These are phyloP conservation scores for Fragaria vesca DNA, from an alignment of 306 rosid genomes.

Conservation along the genomic window DNA sequence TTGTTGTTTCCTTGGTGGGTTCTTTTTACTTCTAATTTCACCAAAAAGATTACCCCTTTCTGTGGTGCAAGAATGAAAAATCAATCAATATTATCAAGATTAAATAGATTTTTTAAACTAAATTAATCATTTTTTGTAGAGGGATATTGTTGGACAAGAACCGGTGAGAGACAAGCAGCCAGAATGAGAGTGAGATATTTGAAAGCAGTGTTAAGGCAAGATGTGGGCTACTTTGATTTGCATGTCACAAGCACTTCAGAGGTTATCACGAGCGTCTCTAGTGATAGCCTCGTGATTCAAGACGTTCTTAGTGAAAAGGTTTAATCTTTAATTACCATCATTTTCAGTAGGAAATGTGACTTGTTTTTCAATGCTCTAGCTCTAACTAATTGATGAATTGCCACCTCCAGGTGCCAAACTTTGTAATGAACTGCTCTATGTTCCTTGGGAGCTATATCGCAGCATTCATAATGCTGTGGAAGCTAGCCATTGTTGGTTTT, in stretches of 20 bases:
- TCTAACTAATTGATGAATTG: neutral
- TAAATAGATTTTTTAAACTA: neutral
- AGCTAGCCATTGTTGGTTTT: slow-evolving; percentile 68
- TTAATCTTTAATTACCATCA: neutral
- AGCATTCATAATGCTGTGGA: slow-evolving; percentile 71
- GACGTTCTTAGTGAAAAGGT: slow-evolving; percentile 91
- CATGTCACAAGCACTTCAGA: slow-evolving; percentile 91
- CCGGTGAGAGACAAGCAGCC: slow-evolving; percentile 88
- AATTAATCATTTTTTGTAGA: slow-evolving; percentile 29
- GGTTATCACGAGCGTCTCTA: slow-evolving; percentile 81
- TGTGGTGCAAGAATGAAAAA: neutral
- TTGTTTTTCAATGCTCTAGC: neutral
- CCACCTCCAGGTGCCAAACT: slow-evolving; percentile 61
- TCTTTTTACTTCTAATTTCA: neutral
- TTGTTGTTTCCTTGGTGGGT: slow-evolving; percentile 81
- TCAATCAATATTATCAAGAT: neutral
- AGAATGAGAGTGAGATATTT: slow-evolving; percentile 82
- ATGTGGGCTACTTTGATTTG: slow-evolving; percentile 87
- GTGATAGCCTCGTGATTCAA: slow-evolving; percentile 78
- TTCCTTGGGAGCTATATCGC: slow-evolving; percentile 73
- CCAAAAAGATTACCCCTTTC: neutral
- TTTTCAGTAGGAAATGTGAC: neutral
- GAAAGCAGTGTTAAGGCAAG: slow-evolving; percentile 85
- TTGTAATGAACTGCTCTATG: slow-evolving; percentile 58
- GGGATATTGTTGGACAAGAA: slow-evolving; percentile 98